Conservation (phyloP, 2,329 filamentous ascomycete species). For the Pestalotiopsis sp. region DNA sequence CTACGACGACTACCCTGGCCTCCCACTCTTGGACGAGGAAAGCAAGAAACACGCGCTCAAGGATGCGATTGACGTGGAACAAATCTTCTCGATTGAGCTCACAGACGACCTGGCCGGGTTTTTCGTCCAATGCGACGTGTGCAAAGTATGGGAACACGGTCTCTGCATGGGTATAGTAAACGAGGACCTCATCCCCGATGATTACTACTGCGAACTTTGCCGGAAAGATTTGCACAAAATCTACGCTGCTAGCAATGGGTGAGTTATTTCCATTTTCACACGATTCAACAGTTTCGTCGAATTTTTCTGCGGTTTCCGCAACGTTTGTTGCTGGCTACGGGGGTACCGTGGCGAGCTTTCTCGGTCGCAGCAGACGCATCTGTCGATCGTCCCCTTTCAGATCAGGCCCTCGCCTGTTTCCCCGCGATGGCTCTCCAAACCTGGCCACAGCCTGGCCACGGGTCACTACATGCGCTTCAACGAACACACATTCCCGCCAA, state of each 20-base stretch:
- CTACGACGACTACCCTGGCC: constrained; percentile 91
- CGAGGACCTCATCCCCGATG: constrained; percentile 88
- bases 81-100: constrained; percentile 63
- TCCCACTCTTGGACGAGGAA: constrained; percentile 64
- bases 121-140: constrained; percentile 97
- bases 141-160: constrained; percentile 98
- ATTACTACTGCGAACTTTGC: constrained; percentile 95
- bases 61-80: constrained; percentile 59
- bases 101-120: constrained; percentile 89
- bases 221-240: constrained; percentile 89
- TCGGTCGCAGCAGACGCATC: constrained; percentile 8
- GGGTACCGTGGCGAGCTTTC: constrained; percentile 11
- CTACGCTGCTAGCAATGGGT: constrained; percentile 82
- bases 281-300: background rate
- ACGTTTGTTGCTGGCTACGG: constrained; percentile 10
- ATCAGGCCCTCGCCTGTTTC: background rate
- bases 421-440: background rate
- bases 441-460: background rate
- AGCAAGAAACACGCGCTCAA: constrained; percentile 51
- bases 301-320: constrained; percentile 1
- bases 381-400: constrained; percentile 12
- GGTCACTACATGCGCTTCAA: background rate
- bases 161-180: constrained; percentile 97
- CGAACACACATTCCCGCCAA: background rate
- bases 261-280: constrained; percentile 41